phyloP scores from a whole-genome alignment of 306 rosid species.

The Lathyrus aphaca region DNA sequence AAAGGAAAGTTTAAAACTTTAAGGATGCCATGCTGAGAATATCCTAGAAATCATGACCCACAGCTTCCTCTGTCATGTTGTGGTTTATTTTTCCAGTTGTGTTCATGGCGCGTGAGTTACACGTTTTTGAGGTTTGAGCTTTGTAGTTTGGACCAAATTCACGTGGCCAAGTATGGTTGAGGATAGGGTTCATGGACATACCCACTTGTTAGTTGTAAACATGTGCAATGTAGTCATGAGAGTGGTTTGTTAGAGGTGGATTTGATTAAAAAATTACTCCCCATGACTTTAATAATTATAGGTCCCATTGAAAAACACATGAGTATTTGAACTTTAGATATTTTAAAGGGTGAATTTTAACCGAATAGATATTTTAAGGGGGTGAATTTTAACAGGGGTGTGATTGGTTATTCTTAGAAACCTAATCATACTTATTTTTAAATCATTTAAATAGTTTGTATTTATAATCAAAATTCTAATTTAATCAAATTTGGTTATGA shows the following conservation, averaged over 20 bases:
- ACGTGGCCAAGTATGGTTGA: constrained; percentile 2
- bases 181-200: not conserved
- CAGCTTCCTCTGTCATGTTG: not conserved
- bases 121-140: not conserved
- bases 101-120: constrained; percentile 40
- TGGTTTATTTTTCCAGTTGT: not conserved
- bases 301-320: too few relatives aligned
- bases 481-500: too few relatives aligned
- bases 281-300: too few relatives aligned
- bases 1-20: constrained; percentile 29
- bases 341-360: too few relatives aligned
- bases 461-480: too few relatives aligned
- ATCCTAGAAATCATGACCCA: constrained; percentile 40
- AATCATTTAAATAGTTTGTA: too few relatives aligned
- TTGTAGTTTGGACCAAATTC: not conserved
- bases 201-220: constrained; percentile 7
- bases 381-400: too few relatives aligned
- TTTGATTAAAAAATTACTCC: not conserved
- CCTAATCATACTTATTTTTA: too few relatives aligned
- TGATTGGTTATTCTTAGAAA: too few relatives aligned
- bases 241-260: not conserved
- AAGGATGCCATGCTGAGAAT: constrained; percentile 36
- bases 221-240: not conserved
- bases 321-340: too few relatives aligned
- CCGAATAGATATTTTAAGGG: too few relatives aligned